Base-by-base conservation (phyloP, 1,284 basidiomycete species). In the Sanguinoderma infundibulare region DNA sequence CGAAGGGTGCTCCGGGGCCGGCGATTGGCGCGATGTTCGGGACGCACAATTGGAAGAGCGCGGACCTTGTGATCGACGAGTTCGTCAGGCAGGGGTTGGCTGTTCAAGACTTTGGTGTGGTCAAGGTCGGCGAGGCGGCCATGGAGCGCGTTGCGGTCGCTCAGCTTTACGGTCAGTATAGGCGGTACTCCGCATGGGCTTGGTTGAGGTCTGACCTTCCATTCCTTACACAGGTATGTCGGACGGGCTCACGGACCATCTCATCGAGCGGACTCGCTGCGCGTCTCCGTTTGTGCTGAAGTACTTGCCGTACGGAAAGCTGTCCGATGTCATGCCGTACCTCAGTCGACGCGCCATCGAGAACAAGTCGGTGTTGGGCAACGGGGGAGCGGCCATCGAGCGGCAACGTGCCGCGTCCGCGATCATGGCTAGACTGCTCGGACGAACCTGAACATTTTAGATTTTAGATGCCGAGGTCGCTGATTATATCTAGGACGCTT, bases 21-120 rank as follows among this genome's bases (percentile, higher is more conserved):
- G 76, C 77, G 2, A 76, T 96, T 12, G 89, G 85, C 3, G 87
- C 93, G 30, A 75, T 96, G 3, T 96, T 96, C 67, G 95, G 92
- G 1, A 94, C 95, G 24, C 95, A 97, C 71, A 97, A 97, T 71
- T 84, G 86, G 81, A 77, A 79, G 20, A 91, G 88, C 56, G 86
- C 84, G 60, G 77, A 83, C 40, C 73, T 85, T 54, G 82, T 96
- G 47, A 72, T 94, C n/a, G 79, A 83, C 22, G 83, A 85, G 65
- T 78, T 96, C 57, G 81, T 87, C 2, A 70, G 74, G 40, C 78
- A 78, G 12, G 88, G 87, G 6, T 73, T 95, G 55, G 92, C 86
- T 15, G 68, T 35, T 14, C 61, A 64, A 20, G 67, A 65, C 5
- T 69, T 69, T 17, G 71, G 67, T 35, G 73, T 71, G 5, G 61